Evolutionary conservation across 1,139 yeast species (phyloP).

Genomic region (Sugiyamaella castrensis): DNA sequence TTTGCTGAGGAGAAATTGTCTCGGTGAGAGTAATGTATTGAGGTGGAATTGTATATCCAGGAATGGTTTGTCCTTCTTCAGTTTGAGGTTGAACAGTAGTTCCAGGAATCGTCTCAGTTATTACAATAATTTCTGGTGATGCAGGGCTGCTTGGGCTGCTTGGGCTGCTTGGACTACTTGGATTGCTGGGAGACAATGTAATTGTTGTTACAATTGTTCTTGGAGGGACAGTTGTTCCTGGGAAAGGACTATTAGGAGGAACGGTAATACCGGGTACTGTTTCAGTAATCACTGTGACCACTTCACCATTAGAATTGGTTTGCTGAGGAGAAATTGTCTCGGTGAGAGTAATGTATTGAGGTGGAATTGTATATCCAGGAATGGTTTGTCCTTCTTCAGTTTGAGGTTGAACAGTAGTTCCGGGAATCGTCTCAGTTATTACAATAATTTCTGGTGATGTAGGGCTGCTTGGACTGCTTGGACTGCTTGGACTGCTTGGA

Average conservation of each 20-base stretch:
- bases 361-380: constrained; percentile 19
- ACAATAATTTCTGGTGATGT: background rate
- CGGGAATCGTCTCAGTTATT: constrained; percentile 17
- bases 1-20: constrained; percentile 8
- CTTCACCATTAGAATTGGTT: background rate
- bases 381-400: constrained; percentile 13
- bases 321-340: constrained; percentile 13
- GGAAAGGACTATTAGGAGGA: constrained; percentile 17
- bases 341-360: no score
- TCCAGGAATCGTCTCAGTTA: constrained; percentile 11
- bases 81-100: constrained; percentile 18
- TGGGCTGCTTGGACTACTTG: background rate
- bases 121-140: background rate
- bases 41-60: constrained; percentile 20
- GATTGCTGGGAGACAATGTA: background rate
- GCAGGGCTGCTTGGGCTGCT: background rate
- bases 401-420: constrained; percentile 18
- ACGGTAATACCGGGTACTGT: constrained; percentile 23
- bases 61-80: constrained; percentile 15
- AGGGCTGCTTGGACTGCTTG: background rate
- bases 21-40: constrained; percentile 17
- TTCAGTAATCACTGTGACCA: background rate
- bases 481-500: background rate
- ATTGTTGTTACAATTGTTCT: constrained; percentile 9
- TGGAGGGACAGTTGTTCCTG: constrained; percentile 20